Evolutionary conservation across 495 filamentous ascomycete species (phyloP), one percentile per base, ranked within the genome.

Genomic region (Darksidea phi): DNA sequence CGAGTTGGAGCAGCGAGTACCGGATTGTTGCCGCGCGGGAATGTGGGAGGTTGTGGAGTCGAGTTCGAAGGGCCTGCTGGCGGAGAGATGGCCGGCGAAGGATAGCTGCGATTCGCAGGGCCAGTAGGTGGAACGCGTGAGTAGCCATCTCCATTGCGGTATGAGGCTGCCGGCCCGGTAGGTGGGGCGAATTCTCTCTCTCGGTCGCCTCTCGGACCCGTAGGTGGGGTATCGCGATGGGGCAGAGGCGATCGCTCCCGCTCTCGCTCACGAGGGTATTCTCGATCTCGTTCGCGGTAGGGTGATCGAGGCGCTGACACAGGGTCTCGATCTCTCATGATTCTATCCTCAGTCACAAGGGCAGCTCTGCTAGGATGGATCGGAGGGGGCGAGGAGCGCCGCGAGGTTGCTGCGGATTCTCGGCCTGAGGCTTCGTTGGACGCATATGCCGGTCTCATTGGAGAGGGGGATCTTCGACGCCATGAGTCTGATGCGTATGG

Each of bases 1-100:
- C 80, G 81, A 15, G 82, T 84, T n/a, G 84, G 84, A 12, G 83
- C 83, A 36, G 81, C 79, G 1, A 85, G 70, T 20, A 83, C 60
- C 32, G 82, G 79, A 25, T 78, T 70, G 61, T 75, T 83, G 72
- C 67, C 13, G 73, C 82, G 81, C 66, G 73, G 78, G 34, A 79
- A 81, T 6, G 77, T 70, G 13, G 78, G 75, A 1, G 75, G 70
- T 34, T 77, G 78, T 10, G 78, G 70, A 21, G 56, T 57, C 12
- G 75, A 74, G 53, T 77, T 71, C 11, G 79, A 76, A 5, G 79
- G 79, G 4, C 78, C 82, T 21, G 76, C 71, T 11, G 81, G 78
- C 17, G 78, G 73, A 6, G 76, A 71, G 37, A 76, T 76, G 32
- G 61, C 69, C 12, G 66, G 69, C n/a, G 71, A 66, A 6, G 69